Percentiles rank a stretch among this genome's conserved stretches.
Evolutionary conservation across 148 eudicot species (phyloP).

Genomic region (Diospyros lotus): DNA sequence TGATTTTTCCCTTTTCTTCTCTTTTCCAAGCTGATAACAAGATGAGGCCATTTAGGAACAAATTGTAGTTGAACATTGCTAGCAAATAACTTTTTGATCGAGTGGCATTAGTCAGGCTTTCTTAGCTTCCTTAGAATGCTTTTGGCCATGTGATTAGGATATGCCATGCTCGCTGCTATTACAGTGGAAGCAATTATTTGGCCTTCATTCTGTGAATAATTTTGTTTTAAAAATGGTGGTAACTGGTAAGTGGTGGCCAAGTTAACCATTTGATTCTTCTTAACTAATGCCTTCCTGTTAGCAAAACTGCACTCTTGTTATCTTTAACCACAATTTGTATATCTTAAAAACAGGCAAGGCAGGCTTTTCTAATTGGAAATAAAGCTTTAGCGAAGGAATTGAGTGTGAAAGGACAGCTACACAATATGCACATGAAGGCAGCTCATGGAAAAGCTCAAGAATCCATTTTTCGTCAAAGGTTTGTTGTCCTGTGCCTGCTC

Average conservation of each 20-base stretch:
- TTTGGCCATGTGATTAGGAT: not conserved
- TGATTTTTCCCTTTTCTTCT: not conserved
- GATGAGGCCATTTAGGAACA: not conserved
- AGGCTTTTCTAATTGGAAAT: constrained; percentile 81
- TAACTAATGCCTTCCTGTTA: not conserved
- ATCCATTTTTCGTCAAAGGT: constrained; percentile 88
- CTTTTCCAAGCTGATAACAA: not conserved
- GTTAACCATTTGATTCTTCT: too few relatives aligned
- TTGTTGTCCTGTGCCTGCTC: constrained; percentile 16
- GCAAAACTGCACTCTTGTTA: not conserved
- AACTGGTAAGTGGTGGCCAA: not conserved
- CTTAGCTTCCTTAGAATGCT: not conserved
- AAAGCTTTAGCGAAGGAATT: constrained; percentile 91
- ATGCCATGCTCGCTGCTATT: not conserved
- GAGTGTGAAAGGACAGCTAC: constrained; percentile 87
- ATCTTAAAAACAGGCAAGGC: constrained; percentile 59
- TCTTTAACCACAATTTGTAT: not conserved
- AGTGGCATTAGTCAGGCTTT: not conserved
- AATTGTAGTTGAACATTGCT: not conserved
- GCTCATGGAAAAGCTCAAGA: constrained; percentile 95
- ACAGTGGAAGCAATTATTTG: too few relatives aligned
- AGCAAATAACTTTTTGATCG: not conserved
- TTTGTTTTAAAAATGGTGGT: not conserved
- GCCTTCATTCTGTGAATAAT: not conserved
- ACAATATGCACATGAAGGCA: constrained; percentile 94